phyloP scores from a whole-genome alignment of 2,329 filamentous ascomycete genomes.

The Penicillium sclerotigenum region DNA sequence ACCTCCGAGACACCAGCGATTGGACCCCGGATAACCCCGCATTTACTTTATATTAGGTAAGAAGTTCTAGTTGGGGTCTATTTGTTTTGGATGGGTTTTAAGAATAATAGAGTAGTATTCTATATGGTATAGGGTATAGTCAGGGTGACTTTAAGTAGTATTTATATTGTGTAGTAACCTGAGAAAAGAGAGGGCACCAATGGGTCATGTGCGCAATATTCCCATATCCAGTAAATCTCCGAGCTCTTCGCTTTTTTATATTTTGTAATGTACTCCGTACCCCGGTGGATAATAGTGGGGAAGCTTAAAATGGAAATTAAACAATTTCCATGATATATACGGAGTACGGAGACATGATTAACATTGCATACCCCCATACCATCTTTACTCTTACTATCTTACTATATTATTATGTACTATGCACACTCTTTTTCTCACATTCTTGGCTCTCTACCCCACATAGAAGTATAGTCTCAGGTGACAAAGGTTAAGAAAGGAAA shows the following conservation, averaged over 20 bases:
- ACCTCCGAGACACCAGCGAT: conserved; percentile 20
- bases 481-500: conserved; percentile 7
- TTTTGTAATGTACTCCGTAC: background rate
- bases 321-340: conserved; percentile 3
- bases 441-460: conserved; percentile 1
- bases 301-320: conserved; percentile 20
- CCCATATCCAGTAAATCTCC: background rate
- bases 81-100: background rate
- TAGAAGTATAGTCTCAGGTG: conserved; percentile 2
- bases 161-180: background rate
- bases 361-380: background rate
- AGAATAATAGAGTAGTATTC: background rate
- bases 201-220: background rate
- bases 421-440: background rate
- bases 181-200: conserved; percentile 3
- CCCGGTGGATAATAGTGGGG: conserved; percentile 12
- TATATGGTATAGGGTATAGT: background rate
- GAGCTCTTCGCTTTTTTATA: background rate
- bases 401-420: no score
- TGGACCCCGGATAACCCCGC: conserved; percentile 28
- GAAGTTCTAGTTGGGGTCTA: background rate
- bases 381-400: no score
- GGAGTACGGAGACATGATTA: background rate
- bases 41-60: conserved; percentile 26
- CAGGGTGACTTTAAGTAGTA: background rate